Conservation (phyloP, 2,329 filamentous ascomycete genomes). For the Tolypocladium sp. region DNA sequence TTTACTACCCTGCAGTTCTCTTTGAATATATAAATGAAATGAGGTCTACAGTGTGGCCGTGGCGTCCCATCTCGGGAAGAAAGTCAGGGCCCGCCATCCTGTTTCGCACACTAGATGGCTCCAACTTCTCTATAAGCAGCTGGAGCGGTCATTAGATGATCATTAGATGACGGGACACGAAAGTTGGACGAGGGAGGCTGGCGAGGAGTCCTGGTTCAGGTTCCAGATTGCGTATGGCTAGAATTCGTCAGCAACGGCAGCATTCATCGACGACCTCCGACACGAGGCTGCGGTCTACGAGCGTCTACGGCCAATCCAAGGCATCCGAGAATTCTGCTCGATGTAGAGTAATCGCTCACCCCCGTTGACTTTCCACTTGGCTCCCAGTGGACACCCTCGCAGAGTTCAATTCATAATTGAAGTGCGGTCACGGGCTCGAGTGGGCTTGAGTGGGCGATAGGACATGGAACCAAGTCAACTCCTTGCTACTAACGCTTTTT, state of each 20-base stretch:
- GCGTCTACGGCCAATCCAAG: slow-evolving; percentile 22
- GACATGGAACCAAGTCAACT: no score
- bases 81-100: slow-evolving; percentile 12
- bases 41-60: neutral
- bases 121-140: slow-evolving; percentile 20
- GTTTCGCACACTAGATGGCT: slow-evolving; percentile 18
- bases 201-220: slow-evolving; percentile 28
- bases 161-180: slow-evolving; percentile 20
- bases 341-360: no score
- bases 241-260: slow-evolving; percentile 32
- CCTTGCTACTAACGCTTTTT: no score
- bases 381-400: no score
- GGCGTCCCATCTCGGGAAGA: slow-evolving; percentile 16
- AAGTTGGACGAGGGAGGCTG: slow-evolving; percentile 18
- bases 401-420: no score
- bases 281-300: slow-evolving; percentile 26
- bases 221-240: slow-evolving; percentile 27
- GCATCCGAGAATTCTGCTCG: slow-evolving; percentile 4
- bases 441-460: no score
- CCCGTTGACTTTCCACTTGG: no score
- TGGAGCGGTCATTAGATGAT: slow-evolving; percentile 7
- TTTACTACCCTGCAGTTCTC: no score
- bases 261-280: slow-evolving; percentile 22
- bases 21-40: no score
- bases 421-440: no score